Conservation (phyloP, 108 stramenopile genomes). For the Phaeodactylum tricornutum region DNA sequence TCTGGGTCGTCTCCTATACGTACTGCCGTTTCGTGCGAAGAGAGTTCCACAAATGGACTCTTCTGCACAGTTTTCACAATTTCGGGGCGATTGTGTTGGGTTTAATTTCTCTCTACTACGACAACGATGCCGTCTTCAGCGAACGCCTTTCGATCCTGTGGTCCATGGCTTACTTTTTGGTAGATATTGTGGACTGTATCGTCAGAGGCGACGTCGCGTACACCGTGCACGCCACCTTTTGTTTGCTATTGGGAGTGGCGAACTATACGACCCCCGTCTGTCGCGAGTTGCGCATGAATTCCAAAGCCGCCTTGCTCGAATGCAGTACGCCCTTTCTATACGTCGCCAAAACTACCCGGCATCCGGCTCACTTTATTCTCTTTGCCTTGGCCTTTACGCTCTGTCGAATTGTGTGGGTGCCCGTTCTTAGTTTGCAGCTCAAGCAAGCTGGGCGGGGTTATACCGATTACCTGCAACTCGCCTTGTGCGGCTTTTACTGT, state of each 20-base stretch:
- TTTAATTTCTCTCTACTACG: conserved; percentile 13
- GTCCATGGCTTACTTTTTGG: conserved; percentile 22
- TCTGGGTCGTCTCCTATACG: conserved; percentile 15
- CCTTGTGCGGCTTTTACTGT: conserved; percentile 2
- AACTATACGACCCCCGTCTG: conserved; percentile 15
- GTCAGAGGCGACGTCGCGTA: conserved; percentile 6
- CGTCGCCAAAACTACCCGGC: conserved; percentile 17
- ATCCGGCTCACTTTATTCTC: conserved; percentile 17
- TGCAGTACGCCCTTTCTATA: conserved; percentile 11
- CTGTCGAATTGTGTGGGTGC: conserved; percentile 40
- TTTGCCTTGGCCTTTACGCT: conserved; percentile 27
- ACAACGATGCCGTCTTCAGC: conserved; percentile 22
- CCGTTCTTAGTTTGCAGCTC: conserved; percentile 15
- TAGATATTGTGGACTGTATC: conserved; percentile 24
- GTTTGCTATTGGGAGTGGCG: conserved; percentile 13
- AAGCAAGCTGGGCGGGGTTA: background rate
- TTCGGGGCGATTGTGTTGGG: conserved; percentile 14
- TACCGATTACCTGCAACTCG: background rate
- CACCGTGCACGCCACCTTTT: conserved; percentile 15
- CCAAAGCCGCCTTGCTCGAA: conserved; percentile 24
- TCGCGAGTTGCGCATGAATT: conserved; percentile 26
- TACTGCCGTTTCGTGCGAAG: conserved; percentile 1
- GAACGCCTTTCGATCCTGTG: conserved; percentile 32
- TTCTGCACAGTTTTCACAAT: conserved; percentile 26
- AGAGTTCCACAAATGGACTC: conserved; percentile 11